Percentiles rank a stretch among this genome's conserved stretches.
Evolutionary conservation across 1,139 yeast genomes (phyloP).

Genomic region (Nematodospora anomalae): DNA sequence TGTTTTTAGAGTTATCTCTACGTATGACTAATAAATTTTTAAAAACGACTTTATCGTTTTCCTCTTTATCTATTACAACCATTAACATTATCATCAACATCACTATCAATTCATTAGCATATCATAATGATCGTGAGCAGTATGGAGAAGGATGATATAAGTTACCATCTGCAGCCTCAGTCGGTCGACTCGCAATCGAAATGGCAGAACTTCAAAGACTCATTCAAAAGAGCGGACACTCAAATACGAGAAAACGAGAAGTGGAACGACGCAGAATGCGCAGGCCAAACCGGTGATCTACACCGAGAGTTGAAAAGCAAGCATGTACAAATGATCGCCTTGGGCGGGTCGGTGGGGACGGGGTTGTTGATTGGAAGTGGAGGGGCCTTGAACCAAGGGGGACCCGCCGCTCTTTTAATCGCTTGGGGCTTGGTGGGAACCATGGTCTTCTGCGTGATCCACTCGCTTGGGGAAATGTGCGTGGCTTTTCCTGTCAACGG

Average conservation of each 20-base stretch:
- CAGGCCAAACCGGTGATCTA: conserved; percentile 34
- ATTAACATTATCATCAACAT: no score
- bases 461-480: conserved; percentile 85
- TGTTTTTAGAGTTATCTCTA: no score
- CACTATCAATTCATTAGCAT: no score
- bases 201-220: conserved; percentile 29
- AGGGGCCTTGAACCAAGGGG: conserved; percentile 63
- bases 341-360: conserved; percentile 67
- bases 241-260: conserved; percentile 2
- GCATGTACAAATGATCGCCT: conserved; percentile 63
- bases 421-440: conserved; percentile 70
- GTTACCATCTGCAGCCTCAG: background rate
- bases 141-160: conserved; percentile 1
- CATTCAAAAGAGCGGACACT: conserved; percentile 35
- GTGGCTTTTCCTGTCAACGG: conserved; percentile 79
- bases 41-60: no score
- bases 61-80: no score
- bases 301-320: conserved; percentile 44
- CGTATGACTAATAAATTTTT: no score
- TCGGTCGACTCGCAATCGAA: conserved; percentile 6
- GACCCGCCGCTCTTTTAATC: conserved; percentile 74
- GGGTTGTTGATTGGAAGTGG: conserved; percentile 80
- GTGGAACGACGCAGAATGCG: conserved; percentile 28
- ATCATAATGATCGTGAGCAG: background rate
- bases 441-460: conserved; percentile 72